Evolutionary conservation across 257 asterid species (phyloP).

Genomic region (Penstemon barbatus): DNA sequence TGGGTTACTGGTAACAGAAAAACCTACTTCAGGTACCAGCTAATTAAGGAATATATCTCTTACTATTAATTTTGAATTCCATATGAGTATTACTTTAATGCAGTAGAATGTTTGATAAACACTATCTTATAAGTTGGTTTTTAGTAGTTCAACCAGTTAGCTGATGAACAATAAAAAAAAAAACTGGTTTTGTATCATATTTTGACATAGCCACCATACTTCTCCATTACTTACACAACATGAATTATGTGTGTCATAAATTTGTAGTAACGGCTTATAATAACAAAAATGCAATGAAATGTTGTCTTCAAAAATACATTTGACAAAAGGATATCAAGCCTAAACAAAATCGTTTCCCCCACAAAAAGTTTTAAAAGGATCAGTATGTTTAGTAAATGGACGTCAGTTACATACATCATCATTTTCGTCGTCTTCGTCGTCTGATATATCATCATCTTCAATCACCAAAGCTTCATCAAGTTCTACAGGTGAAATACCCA

Average conservation of each 20-base stretch:
- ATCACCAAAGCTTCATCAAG: constrained; percentile 89
- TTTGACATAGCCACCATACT: not conserved
- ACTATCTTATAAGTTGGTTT: not conserved
- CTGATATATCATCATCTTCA: constrained; percentile 94
- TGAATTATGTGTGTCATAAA: not conserved
- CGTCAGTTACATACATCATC: constrained; percentile 65
- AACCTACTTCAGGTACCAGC: constrained; percentile 1
- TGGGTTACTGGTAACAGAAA: not conserved
- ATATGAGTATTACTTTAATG: not conserved
- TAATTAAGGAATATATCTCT: constrained; percentile 7
- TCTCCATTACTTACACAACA: not conserved
- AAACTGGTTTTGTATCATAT: not conserved
- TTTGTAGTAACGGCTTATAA: not conserved
- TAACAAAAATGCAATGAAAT: not conserved
- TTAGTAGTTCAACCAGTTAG: not conserved
- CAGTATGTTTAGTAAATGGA: constrained; percentile 9
- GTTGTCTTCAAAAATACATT: not conserved
- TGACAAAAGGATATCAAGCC: constrained; percentile 7
- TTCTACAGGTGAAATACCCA: constrained; percentile 80
- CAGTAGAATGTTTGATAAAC: not conserved
- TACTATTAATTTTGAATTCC: not conserved
- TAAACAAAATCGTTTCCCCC: constrained; percentile 2
- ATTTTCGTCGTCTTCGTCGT: constrained; percentile 71
- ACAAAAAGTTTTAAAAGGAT: not conserved
- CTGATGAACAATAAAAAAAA: not conserved